Evolutionary conservation across 2,329 filamentous ascomycete species (phyloP).

Genomic region (Scytalidium lignicola): DNA sequence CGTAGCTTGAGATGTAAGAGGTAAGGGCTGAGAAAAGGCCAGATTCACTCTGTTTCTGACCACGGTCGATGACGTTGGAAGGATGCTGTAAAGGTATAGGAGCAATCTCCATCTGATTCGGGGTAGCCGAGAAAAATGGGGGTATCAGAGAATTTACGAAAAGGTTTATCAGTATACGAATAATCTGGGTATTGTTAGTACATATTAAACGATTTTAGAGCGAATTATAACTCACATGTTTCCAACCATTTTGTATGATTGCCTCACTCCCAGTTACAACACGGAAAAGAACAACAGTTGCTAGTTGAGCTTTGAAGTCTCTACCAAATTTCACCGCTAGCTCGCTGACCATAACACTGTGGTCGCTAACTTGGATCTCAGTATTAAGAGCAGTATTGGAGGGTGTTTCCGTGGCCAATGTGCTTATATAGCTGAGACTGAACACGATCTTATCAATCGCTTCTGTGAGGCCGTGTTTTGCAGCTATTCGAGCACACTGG

Average conservation of each 20-base stretch:
- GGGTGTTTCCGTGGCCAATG: conserved; percentile 67
- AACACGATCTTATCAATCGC: conserved; percentile 90
- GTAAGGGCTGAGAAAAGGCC: conserved; percentile 93
- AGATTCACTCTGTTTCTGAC: conserved; percentile 68
- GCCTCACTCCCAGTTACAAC: conserved; percentile 82
- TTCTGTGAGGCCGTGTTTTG: conserved; percentile 75
- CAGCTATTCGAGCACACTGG: conserved; percentile 89
- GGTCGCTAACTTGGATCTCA: conserved; percentile 86
- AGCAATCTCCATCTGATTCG: conserved; percentile 64
- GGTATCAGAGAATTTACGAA: conserved; percentile 94
- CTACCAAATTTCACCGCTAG: conserved; percentile 92
- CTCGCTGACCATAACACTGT: conserved; percentile 97
- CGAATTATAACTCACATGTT: conserved; percentile 52
- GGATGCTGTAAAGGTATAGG: conserved; percentile 86
- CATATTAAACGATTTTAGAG: background rate
- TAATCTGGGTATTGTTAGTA: conserved; percentile 55
- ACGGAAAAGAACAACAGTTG: conserved; percentile 90
- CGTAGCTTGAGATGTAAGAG: conserved; percentile 97
- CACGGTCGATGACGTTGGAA: conserved; percentile 88
- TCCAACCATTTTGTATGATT: conserved; percentile 72
- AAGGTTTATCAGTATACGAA: conserved; percentile 89
- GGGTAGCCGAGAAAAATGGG: conserved; percentile 63
- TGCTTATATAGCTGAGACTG: conserved; percentile 85
- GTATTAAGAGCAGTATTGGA: conserved; percentile 89
- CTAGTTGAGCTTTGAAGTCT: conserved; percentile 88